Base-by-base conservation (phyloP, 2,329 filamentous ascomycete species). In the Aspergillus persii region DNA sequence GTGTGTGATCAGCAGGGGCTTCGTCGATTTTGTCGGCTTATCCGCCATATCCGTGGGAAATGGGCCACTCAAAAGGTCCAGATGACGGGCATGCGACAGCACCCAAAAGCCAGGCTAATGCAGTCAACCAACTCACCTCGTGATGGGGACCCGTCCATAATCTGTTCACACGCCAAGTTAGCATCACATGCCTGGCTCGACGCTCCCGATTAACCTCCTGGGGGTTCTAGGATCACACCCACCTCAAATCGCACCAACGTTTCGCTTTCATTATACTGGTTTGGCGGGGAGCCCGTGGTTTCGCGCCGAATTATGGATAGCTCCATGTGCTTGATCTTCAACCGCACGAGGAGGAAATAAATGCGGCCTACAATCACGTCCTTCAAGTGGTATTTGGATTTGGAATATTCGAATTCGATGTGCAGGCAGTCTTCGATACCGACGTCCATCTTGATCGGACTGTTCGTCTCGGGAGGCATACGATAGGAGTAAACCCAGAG, bases 291-390 rank as follows among this genome's bases (percentile, higher is more conserved):
- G 57, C 96, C 95, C 0, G 95, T 99, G 2, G 95, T 99, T 80
- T 99, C 95, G 68, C 96, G 84, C 66, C 96, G 86, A 75, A 99
- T 99, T 70, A 99, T 99, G 66, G 92, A 96, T 63, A 99, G 81
- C 80, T 99, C 95, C 95, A 99, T 99, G 78, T 99, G 95, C 80
- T 98, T 97, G 77, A 99, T 99, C 87, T 99, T 99, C 76, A 99
- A 83, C 71, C 95, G 88, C 62, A 99, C 95, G 52, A 99, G 85
- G 67, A 99, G 80, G 80, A 99, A 99, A 81, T 99, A 99, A 82
- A 99, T 99, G 67, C 96, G 86, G 59, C 95, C 95, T 57, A 99
- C 95, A 67, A 99, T 99, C 65, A 99, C 95, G 76, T 99, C 95
- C 80, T 99, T 99, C 60, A 99, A 86, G 72, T 99, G 95, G 79